These are phyloP conservation scores for Wickerhamomyces sp. DNA, from an alignment of 1,139 yeast species.

Conservation along the genomic window DNA sequence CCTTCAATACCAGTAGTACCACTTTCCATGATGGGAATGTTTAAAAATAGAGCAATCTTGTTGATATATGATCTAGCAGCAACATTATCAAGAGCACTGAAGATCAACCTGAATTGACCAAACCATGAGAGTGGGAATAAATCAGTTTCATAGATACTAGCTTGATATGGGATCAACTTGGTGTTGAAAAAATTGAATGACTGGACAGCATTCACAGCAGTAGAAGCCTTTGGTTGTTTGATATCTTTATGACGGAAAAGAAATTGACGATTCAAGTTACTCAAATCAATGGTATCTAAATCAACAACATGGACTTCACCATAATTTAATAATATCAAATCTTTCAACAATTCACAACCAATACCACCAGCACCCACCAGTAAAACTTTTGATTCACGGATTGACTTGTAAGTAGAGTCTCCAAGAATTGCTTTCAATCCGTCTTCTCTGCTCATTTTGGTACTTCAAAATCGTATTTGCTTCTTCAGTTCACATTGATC, in stretches of 20 bases:
- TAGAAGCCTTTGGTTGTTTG: slow-evolving; percentile 76
- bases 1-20: slow-evolving; percentile 97
- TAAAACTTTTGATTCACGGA: slow-evolving; percentile 49
- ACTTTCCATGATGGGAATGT: slow-evolving; percentile 79
- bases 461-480: background rate
- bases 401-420: slow-evolving; percentile 5
- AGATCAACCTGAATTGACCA: slow-evolving; percentile 67
- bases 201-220: slow-evolving; percentile 79
- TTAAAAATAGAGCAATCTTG: slow-evolving; percentile 67
- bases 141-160: slow-evolving; percentile 76
- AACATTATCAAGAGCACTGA: slow-evolving; percentile 89
- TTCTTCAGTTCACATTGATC: no score
- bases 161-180: slow-evolving; percentile 76
- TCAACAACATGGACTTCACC: slow-evolving; percentile 92
- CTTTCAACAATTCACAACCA: slow-evolving; percentile 91
- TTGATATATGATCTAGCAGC: slow-evolving; percentile 93
- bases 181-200: slow-evolving; percentile 65
- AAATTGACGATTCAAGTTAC: slow-evolving; percentile 91
- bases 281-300: slow-evolving; percentile 87
- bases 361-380: slow-evolving; percentile 99
- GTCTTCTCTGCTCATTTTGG: slow-evolving; percentile 12
- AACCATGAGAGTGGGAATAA: slow-evolving; percentile 81
- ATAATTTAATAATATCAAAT: slow-evolving; percentile 75
- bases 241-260: slow-evolving; percentile 83
- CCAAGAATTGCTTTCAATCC: slow-evolving; percentile 15